Conservation (phyloP, 768 basidiomycete species). For the Hericium coralloides region DNA sequence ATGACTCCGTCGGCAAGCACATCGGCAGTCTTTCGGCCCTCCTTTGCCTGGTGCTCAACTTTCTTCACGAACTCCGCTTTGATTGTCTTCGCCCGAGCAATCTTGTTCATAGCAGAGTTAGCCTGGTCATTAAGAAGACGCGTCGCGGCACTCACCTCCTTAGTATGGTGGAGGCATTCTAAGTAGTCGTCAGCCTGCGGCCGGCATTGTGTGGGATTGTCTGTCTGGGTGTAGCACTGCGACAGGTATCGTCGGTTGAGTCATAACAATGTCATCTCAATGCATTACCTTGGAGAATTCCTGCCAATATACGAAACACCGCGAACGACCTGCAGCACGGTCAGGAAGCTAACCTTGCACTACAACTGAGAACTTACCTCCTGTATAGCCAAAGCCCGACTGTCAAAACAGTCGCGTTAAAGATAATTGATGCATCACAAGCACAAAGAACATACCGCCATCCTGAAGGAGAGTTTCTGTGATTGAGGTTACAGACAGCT, state of each 20-base stretch:
- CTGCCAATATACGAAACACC: constrained; percentile 91
- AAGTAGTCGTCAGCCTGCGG: constrained; percentile 77
- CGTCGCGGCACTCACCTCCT: constrained; percentile 61
- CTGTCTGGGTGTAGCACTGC: constrained; percentile 81
- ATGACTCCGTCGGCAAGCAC: constrained; percentile 66
- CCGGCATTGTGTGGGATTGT: constrained; percentile 64
- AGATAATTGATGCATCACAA: background rate
- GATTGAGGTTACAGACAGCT: background rate
- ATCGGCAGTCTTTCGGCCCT: constrained; percentile 64
- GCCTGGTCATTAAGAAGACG: background rate
- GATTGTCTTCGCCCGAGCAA: constrained; percentile 58
- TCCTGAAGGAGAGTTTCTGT: background rate
- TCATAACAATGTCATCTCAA: background rate
- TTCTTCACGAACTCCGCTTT: constrained; percentile 65
- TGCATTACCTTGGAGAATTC: constrained; percentile 63
- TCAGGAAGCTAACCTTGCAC: too few relatives aligned
- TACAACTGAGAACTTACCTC: constrained; percentile 32
- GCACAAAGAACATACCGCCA: constrained; percentile 17
- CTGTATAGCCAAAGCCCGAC: constrained; percentile 61
- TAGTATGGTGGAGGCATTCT: constrained; percentile 82
- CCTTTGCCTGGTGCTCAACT: constrained; percentile 53
- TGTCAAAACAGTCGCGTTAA: constrained; percentile 17
- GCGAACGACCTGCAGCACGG: constrained; percentile 52
- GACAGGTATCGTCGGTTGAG: background rate
- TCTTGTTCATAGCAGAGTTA: constrained; percentile 26